Percentiles rank a stretch among this genome's conserved stretches.
Conservation (phyloP, 441 rosid genomes). For the Dalechampia spathulata region DNA sequence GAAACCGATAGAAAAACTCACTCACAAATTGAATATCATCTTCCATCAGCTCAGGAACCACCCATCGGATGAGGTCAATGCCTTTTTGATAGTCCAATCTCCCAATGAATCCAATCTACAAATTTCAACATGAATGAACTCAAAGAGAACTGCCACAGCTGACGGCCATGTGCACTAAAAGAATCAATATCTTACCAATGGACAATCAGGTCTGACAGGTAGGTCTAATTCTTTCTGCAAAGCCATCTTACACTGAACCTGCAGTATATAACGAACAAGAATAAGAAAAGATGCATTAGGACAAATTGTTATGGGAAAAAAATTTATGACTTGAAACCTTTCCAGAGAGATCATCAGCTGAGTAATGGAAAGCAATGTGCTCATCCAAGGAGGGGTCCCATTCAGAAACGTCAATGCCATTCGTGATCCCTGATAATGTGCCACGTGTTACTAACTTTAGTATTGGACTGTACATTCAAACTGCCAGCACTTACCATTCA, state of each 20-base stretch:
- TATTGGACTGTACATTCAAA: background rate
- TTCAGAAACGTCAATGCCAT: conserved; percentile 73
- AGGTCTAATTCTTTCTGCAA: conserved; percentile 87
- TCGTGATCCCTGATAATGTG: conserved; percentile 60
- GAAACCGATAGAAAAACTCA: conserved; percentile 19
- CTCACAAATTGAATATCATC: conserved; percentile 93
- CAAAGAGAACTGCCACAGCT: conserved; percentile 2
- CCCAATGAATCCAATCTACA: conserved; percentile 92
- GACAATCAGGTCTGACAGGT: conserved; percentile 72
- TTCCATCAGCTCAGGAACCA: conserved; percentile 66
- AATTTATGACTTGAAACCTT: conserved; percentile 36
- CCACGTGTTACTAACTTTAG: conserved; percentile 10
- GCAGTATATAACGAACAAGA: conserved; percentile 20
- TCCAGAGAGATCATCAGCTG: conserved; percentile 60
- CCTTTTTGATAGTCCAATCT: conserved; percentile 97
- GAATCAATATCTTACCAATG: conserved; percentile 47
- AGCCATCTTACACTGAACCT: conserved; percentile 78
- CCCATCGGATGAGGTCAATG: conserved; percentile 67
- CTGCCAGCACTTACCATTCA: conserved; percentile 47
- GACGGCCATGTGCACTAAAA: background rate
- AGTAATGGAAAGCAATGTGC: conserved; percentile 56
- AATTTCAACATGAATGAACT: conserved; percentile 19
- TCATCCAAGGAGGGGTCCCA: conserved; percentile 83
- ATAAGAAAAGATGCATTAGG: conserved; percentile 11
- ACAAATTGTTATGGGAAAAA: conserved; percentile 2